Evolutionary conservation across 495 filamentous ascomycete genomes (phyloP), one percentile per base, ranked within the genome.

Genomic region (Cercophora sp.): DNA sequence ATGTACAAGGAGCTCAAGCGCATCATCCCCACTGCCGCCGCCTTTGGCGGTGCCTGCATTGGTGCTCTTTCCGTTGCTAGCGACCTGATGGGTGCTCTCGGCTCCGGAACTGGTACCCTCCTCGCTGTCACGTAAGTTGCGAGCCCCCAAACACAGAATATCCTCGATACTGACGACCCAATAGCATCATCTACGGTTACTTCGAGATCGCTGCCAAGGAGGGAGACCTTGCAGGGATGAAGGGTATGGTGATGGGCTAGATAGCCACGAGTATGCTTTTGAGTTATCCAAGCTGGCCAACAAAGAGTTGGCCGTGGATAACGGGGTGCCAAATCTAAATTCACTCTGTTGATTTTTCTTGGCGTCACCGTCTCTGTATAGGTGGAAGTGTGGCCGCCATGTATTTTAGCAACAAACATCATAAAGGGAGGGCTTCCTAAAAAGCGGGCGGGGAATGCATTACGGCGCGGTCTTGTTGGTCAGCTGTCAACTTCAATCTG

Each of bases 1-100:
- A 97, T 97, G 94, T 99, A 99, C 83, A 95, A 93, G 82, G 94
- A 99, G 70, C 80, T 99, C 49, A 99, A 99, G 86, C 84, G 94
- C 60, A 90, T 99, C 60, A 99, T 99, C 55, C 94, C 94, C 52
- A 96, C 92, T 37, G 94, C 94, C 48, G 94, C 94, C 56, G 93
- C 94, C 54, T 99, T 99, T 62, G 94, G 94, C 73, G 94, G 94
- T 77, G 94, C 94, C 55, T 96, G 91, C 79, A 99, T 99, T 80
- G 94, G 94, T 72, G 94, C 87, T 61, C 82, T 99, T 29, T 96
- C 91, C 26, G 91, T 99, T 65, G 85, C 86, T 59, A 94, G 88
- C 62, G 94, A 99, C 76, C 85, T 99, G 45, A 81, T 96, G 70
- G 94, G 94, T 64, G 94, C 94, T 63, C 82, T 99, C 48, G 94